These are phyloP conservation scores for Cystobasidium pallidum DNA, from an alignment of 1,284 basidiomycete species.

Conservation along the genomic window DNA sequence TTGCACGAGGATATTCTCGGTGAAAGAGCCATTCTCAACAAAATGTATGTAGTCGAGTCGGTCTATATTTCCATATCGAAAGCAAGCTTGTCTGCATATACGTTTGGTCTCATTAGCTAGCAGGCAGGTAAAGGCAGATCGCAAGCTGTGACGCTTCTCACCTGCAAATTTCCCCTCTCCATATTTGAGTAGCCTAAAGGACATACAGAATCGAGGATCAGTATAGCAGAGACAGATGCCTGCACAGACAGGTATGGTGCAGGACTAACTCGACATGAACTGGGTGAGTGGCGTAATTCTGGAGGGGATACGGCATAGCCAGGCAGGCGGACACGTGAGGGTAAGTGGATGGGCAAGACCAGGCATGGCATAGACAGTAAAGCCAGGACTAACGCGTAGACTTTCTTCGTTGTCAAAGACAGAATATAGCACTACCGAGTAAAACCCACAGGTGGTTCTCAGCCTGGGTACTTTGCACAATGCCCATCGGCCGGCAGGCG, in stretches of 20 bases:
- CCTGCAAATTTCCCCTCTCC: constrained; percentile 14
- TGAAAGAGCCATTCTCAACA: neutral
- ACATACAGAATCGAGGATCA: neutral
- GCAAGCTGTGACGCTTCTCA: neutral
- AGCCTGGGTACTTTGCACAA: too few species aligned
- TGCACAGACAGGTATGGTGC: neutral
- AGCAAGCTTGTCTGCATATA: constrained; percentile 24
- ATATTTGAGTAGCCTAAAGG: constrained; percentile 16
- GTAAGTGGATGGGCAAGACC: neutral
- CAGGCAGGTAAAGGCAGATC: neutral
- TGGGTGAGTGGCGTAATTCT: constrained; percentile 31
- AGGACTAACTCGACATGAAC: constrained; percentile 18
- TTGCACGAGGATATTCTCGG: neutral
- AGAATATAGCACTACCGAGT: constrained; percentile 21
- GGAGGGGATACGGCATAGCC: neutral
- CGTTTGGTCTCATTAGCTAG: too few species aligned
- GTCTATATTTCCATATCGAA: constrained; percentile 30
- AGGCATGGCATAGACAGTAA: neutral
- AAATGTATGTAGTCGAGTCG: too few species aligned
- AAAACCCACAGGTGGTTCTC: too few species aligned
- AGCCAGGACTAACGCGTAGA: constrained; percentile 2
- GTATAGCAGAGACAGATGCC: too few species aligned
- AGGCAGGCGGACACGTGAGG: neutral
- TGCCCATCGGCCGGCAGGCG: neutral
- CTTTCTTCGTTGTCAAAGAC: constrained; percentile 30